Evolutionary conservation across 495 filamentous ascomycete species (phyloP).

Genomic region (Polyplosphaeria fusca): DNA sequence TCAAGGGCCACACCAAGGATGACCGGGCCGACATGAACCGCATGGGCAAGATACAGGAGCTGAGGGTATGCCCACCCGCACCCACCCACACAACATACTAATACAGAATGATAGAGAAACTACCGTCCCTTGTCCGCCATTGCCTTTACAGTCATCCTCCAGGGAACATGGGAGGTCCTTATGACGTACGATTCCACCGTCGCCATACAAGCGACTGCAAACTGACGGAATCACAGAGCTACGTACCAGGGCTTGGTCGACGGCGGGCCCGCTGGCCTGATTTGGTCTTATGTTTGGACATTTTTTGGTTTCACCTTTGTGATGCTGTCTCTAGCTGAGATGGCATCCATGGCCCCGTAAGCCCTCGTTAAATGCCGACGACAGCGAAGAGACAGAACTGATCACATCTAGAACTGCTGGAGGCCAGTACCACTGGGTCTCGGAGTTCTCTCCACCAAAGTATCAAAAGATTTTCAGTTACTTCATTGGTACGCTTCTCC

Average conservation of each 20-base stretch:
- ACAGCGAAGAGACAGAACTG: not conserved
- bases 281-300: constrained; percentile 27
- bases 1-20: constrained; percentile 21
- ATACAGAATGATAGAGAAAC: constrained; percentile 14
- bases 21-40: constrained; percentile 25
- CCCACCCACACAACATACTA: not conserved
- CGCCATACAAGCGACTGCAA: too few relatives aligned
- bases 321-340: constrained; percentile 25
- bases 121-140: constrained; percentile 31
- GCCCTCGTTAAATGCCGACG: not conserved
- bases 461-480: constrained; percentile 39
- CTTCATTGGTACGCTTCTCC: constrained; percentile 16
- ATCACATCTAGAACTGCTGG: constrained; percentile 7
- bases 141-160: constrained; percentile 31
- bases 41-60: constrained; percentile 31
- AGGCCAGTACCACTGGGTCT: constrained; percentile 42
- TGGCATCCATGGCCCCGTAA: constrained; percentile 38
- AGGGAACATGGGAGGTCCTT: constrained; percentile 31
- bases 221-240: constrained; percentile 2
- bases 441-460: constrained; percentile 36
- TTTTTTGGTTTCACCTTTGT: constrained; percentile 20
- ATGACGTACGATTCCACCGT: constrained; percentile 29
- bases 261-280: constrained; percentile 38
- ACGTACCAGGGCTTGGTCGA: constrained; percentile 34
- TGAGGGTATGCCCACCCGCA: constrained; percentile 12